Evolutionary conservation across 2,329 filamentous ascomycete genomes (phyloP).

Genomic region (Nectriaceae sp.): DNA sequence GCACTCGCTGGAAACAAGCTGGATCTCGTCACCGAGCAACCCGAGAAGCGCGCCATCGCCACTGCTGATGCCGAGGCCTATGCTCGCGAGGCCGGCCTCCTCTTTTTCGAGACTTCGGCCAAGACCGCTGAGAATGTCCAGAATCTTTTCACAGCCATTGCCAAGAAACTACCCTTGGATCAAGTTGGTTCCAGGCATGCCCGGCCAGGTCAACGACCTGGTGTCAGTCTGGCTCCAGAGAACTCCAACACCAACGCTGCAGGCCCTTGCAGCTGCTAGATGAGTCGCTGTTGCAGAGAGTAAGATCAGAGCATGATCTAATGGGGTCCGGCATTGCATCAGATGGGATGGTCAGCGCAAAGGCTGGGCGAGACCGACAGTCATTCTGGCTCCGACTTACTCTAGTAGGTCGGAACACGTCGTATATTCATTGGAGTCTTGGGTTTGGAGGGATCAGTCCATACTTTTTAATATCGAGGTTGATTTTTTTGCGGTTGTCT

Average conservation of each 20-base stretch:
- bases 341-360: conserved; percentile 22
- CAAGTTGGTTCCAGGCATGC: conserved; percentile 91
- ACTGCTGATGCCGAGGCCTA: conserved; percentile 94
- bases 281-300: conserved; percentile 18
- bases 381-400: conserved; percentile 28
- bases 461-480: conserved; percentile 39
- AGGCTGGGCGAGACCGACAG: conserved; percentile 29
- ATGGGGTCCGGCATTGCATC: conserved; percentile 24
- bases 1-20: conserved; percentile 97
- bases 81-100: conserved; percentile 85
- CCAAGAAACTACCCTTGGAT: conserved; percentile 95
- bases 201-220: conserved; percentile 63
- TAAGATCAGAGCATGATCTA: conserved; percentile 18
- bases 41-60: conserved; percentile 90
- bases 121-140: conserved; percentile 96
- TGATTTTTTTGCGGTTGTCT: conserved; percentile 30
- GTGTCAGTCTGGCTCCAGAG: conserved; percentile 59
- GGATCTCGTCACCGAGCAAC: conserved; percentile 90
- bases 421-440: conserved; percentile 44
- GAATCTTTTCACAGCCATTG: conserved; percentile 95
- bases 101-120: conserved; percentile 98
- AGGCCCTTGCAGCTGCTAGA: conserved; percentile 59
- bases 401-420: conserved; percentile 30
- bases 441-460: conserved; percentile 40
- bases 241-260: conserved; percentile 58